These are phyloP conservation scores for Teratosphaeria gauchensis DNA, from an alignment of 2,329 filamentous ascomycete species.

Conservation along the genomic window DNA sequence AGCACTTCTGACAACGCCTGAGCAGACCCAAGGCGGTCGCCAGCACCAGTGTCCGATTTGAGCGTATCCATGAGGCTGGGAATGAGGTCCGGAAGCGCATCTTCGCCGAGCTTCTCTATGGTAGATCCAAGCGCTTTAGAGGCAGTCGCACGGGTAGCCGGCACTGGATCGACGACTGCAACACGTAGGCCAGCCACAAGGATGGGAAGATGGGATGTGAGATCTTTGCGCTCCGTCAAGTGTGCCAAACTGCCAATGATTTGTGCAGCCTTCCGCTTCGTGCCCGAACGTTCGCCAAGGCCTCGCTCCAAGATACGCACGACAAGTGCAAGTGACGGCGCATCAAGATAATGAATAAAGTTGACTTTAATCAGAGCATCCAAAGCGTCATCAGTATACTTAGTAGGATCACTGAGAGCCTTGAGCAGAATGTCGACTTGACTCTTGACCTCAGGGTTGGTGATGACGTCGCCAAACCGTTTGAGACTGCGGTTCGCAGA, in stretches of 20 bases:
- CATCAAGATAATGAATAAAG: slow-evolving; percentile 96
- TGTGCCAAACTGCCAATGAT: slow-evolving; percentile 97
- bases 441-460: slow-evolving; percentile 91
- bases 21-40: slow-evolving; percentile 88
- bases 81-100: slow-evolving; percentile 92
- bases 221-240: slow-evolving; percentile 90
- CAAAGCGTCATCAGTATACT: slow-evolving; percentile 89
- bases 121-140: slow-evolving; percentile 92
- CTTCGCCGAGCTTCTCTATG: slow-evolving; percentile 96
- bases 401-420: slow-evolving; percentile 92
- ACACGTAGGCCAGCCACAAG: slow-evolving; percentile 81
- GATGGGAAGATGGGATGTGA: slow-evolving; percentile 81
- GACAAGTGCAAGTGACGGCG: slow-evolving; percentile 86
- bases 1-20: slow-evolving; percentile 95
- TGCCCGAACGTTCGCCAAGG: slow-evolving; percentile 79
- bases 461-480: slow-evolving; percentile 96
- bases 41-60: slow-evolving; percentile 92
- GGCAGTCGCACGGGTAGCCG: slow-evolving; percentile 88
- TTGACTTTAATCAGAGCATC: slow-evolving; percentile 96
- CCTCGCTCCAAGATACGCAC: slow-evolving; percentile 93
- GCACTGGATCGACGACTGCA: slow-evolving; percentile 89
- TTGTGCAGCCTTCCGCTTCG: slow-evolving; percentile 91
- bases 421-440: slow-evolving; percentile 87
- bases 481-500: slow-evolving; percentile 94
- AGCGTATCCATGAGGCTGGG: slow-evolving; percentile 95